Evolutionary conservation across 257 asterid species (phyloP).

Genomic region (Ocimum tenuiflorum): DNA sequence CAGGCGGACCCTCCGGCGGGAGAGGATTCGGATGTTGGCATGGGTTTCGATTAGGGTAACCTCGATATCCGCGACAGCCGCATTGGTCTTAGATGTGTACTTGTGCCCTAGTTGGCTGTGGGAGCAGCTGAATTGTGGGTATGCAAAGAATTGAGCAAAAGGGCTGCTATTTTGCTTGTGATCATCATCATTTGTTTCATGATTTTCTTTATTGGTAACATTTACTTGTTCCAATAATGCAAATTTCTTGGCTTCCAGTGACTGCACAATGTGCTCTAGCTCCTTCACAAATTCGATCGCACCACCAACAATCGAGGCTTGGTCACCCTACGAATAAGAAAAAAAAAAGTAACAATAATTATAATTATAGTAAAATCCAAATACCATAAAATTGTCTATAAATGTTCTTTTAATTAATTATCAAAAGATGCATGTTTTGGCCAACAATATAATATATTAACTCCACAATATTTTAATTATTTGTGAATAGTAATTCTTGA

Average conservation of each 20-base stretch:
- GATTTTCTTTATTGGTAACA: not conserved
- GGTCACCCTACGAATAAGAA: conserved; percentile 58
- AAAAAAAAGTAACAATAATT: no score
- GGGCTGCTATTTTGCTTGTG: conserved; percentile 28
- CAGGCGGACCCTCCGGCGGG: conserved; percentile 49
- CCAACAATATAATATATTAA: no score
- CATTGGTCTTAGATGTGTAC: conserved; percentile 60
- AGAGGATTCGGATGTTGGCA: conserved; percentile 71
- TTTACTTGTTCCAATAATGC: conserved; percentile 27
- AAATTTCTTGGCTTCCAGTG: conserved; percentile 68
- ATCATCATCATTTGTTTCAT: not conserved
- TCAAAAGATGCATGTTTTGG: no score
- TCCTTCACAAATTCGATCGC: conserved; percentile 94
- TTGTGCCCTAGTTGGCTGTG: conserved; percentile 35
- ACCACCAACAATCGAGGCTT: conserved; percentile 93
- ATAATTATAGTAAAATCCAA: no score
- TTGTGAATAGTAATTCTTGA: not conserved
- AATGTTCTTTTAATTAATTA: no score
- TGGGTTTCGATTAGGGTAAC: conserved; percentile 89
- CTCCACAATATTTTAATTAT: no score
- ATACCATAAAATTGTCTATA: no score
- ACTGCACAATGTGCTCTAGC: conserved; percentile 79
- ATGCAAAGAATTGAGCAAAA: conserved; percentile 63
- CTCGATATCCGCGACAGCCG: conserved; percentile 72
- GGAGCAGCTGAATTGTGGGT: conserved; percentile 69